These are phyloP conservation scores for Scheffersomyces cryptocercus DNA, from an alignment of 1,139 yeast genomes.

Conservation along the genomic window DNA sequence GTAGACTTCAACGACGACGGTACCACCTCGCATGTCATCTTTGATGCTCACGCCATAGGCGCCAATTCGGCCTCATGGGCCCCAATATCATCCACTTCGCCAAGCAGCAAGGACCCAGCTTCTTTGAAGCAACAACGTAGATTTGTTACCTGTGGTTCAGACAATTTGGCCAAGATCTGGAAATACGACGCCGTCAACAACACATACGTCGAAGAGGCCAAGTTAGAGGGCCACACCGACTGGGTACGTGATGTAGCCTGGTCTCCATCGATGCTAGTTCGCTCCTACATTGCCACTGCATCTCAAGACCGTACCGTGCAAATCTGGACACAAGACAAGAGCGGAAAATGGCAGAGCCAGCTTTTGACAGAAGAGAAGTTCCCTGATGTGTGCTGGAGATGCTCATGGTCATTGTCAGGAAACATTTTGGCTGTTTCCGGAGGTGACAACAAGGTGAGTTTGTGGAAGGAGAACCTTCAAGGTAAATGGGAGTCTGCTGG, in stretches of 20 bases:
- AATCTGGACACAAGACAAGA: slow-evolving; percentile 81
- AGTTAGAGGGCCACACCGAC: slow-evolving; percentile 87
- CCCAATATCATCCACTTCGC: slow-evolving; percentile 53
- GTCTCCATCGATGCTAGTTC: slow-evolving; percentile 88
- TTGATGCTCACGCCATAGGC: slow-evolving; percentile 89
- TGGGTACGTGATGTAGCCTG: slow-evolving; percentile 99
- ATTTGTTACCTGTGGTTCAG: slow-evolving; percentile 94
- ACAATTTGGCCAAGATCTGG: slow-evolving; percentile 93
- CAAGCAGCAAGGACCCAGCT: slow-evolving; percentile 34
- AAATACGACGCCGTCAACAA: slow-evolving; percentile 56
- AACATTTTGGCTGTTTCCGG: slow-evolving; percentile 94
- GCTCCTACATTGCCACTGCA: slow-evolving; percentile 94
- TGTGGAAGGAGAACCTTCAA: slow-evolving; percentile 93
- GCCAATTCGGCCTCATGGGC: slow-evolving; percentile 97
- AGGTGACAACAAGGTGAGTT: slow-evolving; percentile 91
- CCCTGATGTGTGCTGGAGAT: slow-evolving; percentile 98
- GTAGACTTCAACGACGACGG: slow-evolving; percentile 93
- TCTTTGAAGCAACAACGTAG: slow-evolving; percentile 43
- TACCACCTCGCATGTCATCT: slow-evolving; percentile 62
- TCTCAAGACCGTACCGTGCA: slow-evolving; percentile 95
- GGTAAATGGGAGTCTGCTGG: slow-evolving; percentile 98
- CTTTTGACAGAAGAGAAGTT: slow-evolving; percentile 75
- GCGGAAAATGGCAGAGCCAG: slow-evolving; percentile 80
- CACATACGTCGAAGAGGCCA: slow-evolving; percentile 71
- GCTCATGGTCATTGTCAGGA: slow-evolving; percentile 96